phyloP scores from a whole-genome alignment of 805 yeast species.

The Ogataea kodamae region DNA sequence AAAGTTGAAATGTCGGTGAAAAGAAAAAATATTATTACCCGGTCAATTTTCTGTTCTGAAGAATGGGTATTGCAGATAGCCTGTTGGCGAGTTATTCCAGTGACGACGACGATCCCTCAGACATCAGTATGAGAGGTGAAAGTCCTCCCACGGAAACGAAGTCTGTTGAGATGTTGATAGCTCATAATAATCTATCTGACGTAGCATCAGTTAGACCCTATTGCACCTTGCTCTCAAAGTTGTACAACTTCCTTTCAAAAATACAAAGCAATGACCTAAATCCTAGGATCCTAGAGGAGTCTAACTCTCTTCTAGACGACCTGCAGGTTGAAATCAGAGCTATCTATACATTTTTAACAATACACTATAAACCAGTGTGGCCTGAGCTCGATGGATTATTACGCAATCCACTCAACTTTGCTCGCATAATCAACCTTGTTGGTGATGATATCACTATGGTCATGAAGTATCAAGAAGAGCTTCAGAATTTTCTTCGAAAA shows the following conservation, averaged over 20 bases:
- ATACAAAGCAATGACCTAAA: slow-evolving; percentile 36
- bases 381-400: slow-evolving; percentile 68
- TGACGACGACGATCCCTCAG: slow-evolving; percentile 24
- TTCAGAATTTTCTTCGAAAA: slow-evolving; percentile 45
- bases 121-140: not conserved
- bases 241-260: slow-evolving; percentile 23
- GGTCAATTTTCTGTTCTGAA: slow-evolving; percentile 1
- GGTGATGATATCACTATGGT: slow-evolving; percentile 36
- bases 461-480: slow-evolving; percentile 28
- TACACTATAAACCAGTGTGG: slow-evolving; percentile 57
- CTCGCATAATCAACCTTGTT: slow-evolving; percentile 46
- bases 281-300: slow-evolving; percentile 46
- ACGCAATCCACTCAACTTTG: slow-evolving; percentile 59
- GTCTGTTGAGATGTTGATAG: slow-evolving; percentile 13
- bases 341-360: slow-evolving; percentile 47
- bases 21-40: slow-evolving; percentile 10
- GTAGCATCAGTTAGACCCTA: slow-evolving; percentile 27
- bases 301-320: slow-evolving; percentile 53
- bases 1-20: slow-evolving; percentile 4
- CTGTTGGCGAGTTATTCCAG: slow-evolving; percentile 41
- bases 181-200: slow-evolving; percentile 11
- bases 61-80: slow-evolving; percentile 40
- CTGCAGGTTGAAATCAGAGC: slow-evolving; percentile 51
- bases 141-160: not conserved
- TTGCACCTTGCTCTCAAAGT: slow-evolving; percentile 26